Conservation (phyloP, 2,329 filamentous ascomycete genomes). For the Xylariaceae sp. region DNA sequence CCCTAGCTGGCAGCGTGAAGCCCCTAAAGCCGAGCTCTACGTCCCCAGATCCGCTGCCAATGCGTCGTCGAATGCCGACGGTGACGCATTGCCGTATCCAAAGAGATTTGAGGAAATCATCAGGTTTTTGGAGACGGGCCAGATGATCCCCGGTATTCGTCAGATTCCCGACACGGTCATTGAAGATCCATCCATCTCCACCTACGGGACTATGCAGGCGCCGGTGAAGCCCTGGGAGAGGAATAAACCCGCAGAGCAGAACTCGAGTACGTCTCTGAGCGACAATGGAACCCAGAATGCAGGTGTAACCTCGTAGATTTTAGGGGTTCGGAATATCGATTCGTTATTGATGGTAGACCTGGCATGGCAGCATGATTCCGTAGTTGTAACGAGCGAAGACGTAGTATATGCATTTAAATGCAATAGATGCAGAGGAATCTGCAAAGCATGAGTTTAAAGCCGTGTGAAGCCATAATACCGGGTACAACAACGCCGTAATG, state of each 20-base stretch:
- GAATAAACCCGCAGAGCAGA: slow-evolving; percentile 5
- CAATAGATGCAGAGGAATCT: not conserved
- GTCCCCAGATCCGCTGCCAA: slow-evolving; percentile 22
- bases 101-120: slow-evolving; percentile 70
- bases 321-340: not conserved
- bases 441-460: not conserved
- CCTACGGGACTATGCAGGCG: slow-evolving; percentile 27
- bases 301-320: not conserved
- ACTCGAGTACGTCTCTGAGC: not conserved
- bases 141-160: slow-evolving; percentile 69
- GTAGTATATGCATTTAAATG: not conserved
- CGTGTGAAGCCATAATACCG: not conserved
- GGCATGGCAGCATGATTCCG: not conserved
- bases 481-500: not conserved
- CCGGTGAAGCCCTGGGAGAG: slow-evolving; percentile 61
- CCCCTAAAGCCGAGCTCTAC: slow-evolving; percentile 32
- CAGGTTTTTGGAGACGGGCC: slow-evolving; percentile 64
- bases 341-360: not conserved
- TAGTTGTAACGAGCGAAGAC: not conserved
- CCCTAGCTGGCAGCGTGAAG: slow-evolving; percentile 32
- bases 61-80: slow-evolving; percentile 19
- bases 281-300: not conserved
- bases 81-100: slow-evolving; percentile 53
- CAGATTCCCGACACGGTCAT: slow-evolving; percentile 68
- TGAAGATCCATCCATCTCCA: slow-evolving; percentile 46